These are phyloP conservation scores for Wickerhamiella allomyrinae DNA, from an alignment of 805 yeast species.

Conservation along the genomic window DNA sequence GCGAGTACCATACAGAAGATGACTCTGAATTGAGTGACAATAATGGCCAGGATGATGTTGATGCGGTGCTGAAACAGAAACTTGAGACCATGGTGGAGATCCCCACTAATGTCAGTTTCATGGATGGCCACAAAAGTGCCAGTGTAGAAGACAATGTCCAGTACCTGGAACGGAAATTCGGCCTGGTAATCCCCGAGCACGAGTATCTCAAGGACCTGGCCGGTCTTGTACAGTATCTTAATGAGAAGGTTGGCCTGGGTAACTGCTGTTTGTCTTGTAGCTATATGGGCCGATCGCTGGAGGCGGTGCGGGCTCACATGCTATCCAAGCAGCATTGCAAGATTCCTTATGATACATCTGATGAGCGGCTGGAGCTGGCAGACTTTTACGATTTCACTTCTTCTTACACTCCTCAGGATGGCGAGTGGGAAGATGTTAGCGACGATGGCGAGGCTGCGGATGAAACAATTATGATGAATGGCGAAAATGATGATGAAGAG, in stretches of 20 bases:
- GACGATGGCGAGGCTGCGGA: constrained; percentile 26
- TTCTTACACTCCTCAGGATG: constrained; percentile 33
- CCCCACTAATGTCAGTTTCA: constrained; percentile 26
- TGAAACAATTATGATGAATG: constrained; percentile 19
- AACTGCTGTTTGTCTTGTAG: constrained; percentile 70
- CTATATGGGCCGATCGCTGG: constrained; percentile 71
- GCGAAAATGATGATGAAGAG: constrained; percentile 19
- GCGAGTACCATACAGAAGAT: constrained; percentile 7
- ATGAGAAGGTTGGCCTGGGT: constrained; percentile 71
- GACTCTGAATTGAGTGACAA: constrained; percentile 1
- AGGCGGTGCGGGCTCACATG: constrained; percentile 85
- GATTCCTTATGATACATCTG: constrained; percentile 73
- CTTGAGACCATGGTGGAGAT: constrained; percentile 18
- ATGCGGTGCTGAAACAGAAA: constrained; percentile 18
- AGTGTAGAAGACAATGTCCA: constrained; percentile 45
- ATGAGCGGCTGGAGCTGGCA: constrained; percentile 60
- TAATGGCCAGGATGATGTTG: constrained; percentile 14
- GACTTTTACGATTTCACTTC: constrained; percentile 75
- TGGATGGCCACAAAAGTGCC: constrained; percentile 34
- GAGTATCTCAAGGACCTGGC: constrained; percentile 49
- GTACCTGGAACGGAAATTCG: constrained; percentile 72
- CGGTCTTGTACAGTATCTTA: constrained; percentile 64
- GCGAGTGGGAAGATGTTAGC: constrained; percentile 27
- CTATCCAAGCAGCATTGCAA: constrained; percentile 70
- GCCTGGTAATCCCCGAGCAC: constrained; percentile 77